Percentiles rank a stretch among this genome's conserved stretches.
These are phyloP conservation scores for Populus trichocarpa DNA, from an alignment of 441 rosid species.

Conservation along the genomic window DNA sequence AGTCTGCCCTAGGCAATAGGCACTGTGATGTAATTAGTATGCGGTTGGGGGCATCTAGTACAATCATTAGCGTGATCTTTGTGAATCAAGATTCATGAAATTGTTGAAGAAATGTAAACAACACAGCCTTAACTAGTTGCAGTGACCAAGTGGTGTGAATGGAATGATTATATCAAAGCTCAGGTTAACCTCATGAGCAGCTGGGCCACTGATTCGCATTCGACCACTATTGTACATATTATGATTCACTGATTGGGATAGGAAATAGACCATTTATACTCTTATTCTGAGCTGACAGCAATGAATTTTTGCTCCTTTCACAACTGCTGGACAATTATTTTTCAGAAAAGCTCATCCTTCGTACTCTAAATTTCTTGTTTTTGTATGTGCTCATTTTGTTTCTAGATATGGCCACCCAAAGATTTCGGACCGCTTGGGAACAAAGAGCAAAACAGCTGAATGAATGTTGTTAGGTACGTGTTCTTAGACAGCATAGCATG, in stretches of 20 bases:
- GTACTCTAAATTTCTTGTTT: neutral
- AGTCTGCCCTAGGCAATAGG: neutral
- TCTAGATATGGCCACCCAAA: conserved; percentile 58
- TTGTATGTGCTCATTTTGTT: neutral
- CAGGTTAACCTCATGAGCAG: neutral
- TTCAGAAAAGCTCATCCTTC: neutral
- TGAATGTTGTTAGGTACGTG: neutral
- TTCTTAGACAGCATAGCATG: neutral
- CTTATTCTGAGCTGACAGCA: neutral
- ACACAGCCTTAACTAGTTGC: neutral
- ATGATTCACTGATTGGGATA: neutral
- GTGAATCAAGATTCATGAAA: neutral
- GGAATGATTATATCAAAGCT: neutral
- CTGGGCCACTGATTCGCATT: neutral
- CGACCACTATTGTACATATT: neutral
- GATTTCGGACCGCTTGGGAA: conserved; percentile 39
- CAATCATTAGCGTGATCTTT: neutral
- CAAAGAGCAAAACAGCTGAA: neutral
- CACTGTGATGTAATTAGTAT: neutral
- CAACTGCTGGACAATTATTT: neutral
- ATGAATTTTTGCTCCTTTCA: neutral
- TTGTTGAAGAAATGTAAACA: neutral
- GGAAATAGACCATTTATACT: neutral
- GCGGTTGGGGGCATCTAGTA: neutral
- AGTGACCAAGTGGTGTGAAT: neutral